Conservation (phyloP, 192 early-diverging fungal genomes). For the Chytriomyces sp. region DNA sequence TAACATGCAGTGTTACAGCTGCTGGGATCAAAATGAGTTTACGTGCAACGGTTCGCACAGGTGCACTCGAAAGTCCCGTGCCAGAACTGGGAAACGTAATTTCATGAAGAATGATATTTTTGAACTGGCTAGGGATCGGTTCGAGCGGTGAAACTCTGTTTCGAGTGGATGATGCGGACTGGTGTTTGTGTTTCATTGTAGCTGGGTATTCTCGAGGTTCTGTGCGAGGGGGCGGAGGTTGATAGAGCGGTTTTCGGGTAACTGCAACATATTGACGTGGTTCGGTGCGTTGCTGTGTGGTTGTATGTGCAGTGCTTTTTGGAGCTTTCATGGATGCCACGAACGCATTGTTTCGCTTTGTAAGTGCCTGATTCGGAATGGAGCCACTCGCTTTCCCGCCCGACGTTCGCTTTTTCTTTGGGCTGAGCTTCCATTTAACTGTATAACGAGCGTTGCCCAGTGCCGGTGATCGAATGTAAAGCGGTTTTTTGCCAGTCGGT, state of each 20-base stretch:
- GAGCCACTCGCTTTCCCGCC: too few species aligned
- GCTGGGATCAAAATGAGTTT: too few species aligned
- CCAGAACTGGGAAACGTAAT: neutral
- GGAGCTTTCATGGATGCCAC: neutral
- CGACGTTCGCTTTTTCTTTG: too few species aligned
- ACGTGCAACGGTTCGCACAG: too few species aligned
- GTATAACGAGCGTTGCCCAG: neutral
- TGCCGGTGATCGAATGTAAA: constrained; percentile 20
- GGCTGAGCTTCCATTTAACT: constrained; percentile 6
- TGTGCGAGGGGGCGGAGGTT: constrained; percentile 11
- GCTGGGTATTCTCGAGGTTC: too few species aligned
- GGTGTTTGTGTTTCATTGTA: neutral
- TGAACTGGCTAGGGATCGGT: neutral
- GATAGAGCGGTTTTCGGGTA: constrained; percentile 13
- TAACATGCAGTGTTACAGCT: too few species aligned
- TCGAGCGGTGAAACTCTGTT: neutral
- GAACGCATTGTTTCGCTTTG: neutral
- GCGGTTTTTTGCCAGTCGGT: neutral
- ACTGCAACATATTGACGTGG: neutral
- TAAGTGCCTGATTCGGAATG: too few species aligned
- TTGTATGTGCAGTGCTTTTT: neutral
- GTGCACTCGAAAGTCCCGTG: neutral
- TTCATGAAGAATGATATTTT: constrained; percentile 10
- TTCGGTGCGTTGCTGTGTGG: neutral
- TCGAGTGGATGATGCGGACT: neutral